Percentiles rank a stretch among this genome's conserved stretches.
Conservation (phyloP, 495 filamentous ascomycete species). For the Xylaria sp. region DNA sequence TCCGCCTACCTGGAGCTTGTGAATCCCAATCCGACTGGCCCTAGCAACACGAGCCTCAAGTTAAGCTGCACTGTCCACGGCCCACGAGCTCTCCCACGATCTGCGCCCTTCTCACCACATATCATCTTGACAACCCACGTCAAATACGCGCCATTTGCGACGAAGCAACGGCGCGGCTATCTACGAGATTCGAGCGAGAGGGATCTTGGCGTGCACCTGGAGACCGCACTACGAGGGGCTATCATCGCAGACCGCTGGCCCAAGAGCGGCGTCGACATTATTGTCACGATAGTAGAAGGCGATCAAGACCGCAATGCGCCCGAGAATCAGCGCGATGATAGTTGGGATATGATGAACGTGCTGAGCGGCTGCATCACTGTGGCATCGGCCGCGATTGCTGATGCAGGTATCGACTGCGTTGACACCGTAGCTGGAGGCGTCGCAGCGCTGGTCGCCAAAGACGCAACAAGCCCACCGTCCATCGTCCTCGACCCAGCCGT, state of each 20-base stretch:
- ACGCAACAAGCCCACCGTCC: conserved; percentile 44
- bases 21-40: conserved; percentile 57
- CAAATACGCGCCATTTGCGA: conserved; percentile 95
- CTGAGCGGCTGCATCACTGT: conserved; percentile 92
- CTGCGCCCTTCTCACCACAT: conserved; percentile 86
- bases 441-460: conserved; percentile 72
- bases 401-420: conserved; percentile 95
- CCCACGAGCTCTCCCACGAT: conserved; percentile 87
- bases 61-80: conserved; percentile 92
- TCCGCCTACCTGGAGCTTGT: conserved; percentile 93
- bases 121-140: conserved; percentile 89
- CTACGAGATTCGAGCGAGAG: conserved; percentile 85
- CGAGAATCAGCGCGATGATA: conserved; percentile 63
- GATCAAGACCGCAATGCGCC: conserved; percentile 64
- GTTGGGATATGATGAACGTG: conserved; percentile 80
- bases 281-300: conserved; percentile 90
- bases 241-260: conserved; percentile 95
- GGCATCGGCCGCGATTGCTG: conserved; percentile 91
- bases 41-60: conserved; percentile 73
- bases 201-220: conserved; percentile 88
- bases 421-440: conserved; percentile 90
- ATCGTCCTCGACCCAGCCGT: conserved; percentile 86
- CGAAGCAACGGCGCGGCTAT: conserved; percentile 80
- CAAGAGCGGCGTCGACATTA: conserved; percentile 92
- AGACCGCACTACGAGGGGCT: conserved; percentile 85